Percentiles rank a stretch among this genome's conserved stretches.
Evolutionary conservation across 192 early-diverging fungal species (phyloP).

Genomic region (Mortierella antarctica): DNA sequence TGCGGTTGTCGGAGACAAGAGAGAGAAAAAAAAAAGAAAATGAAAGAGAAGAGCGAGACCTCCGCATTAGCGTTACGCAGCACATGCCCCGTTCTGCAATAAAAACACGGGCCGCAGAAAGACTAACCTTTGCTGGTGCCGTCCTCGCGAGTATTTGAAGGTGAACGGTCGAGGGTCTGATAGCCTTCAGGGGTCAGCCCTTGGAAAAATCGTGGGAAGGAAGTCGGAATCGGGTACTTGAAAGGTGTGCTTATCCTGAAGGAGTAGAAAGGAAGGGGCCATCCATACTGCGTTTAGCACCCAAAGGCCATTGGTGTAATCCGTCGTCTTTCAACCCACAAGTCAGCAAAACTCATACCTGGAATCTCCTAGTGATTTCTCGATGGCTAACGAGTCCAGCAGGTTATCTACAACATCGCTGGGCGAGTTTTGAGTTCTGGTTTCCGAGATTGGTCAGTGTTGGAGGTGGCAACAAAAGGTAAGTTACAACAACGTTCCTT

Average conservation of each 20-base stretch:
- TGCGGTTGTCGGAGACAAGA: background rate
- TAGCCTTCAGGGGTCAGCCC: slow-evolving; percentile 44
- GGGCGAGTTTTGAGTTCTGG: slow-evolving; percentile 32
- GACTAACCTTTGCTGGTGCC: slow-evolving; percentile 43
- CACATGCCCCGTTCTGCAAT: background rate
- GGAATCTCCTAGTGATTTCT: slow-evolving; percentile 37
- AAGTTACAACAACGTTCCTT: background rate
- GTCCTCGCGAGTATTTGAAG: slow-evolving; percentile 29
- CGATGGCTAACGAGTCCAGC: slow-evolving; percentile 33
- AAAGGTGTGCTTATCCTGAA: slow-evolving; percentile 21
- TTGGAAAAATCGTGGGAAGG: slow-evolving; percentile 54
- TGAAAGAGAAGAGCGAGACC: background rate
- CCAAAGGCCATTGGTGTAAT: background rate
- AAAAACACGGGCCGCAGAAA: background rate
- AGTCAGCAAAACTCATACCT: slow-evolving; percentile 3
- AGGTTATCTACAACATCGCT: slow-evolving; percentile 35
- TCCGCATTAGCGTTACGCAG: background rate
- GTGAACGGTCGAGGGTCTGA: slow-evolving; percentile 4
- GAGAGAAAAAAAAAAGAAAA: background rate
- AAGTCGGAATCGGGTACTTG: slow-evolving; percentile 53
- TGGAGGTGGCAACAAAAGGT: background rate
- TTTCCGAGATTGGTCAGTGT: background rate
- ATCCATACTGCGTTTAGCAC: background rate
- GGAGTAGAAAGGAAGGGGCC: background rate
- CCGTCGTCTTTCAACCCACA: background rate